A percentile compares a stretch with the other conserved stretches of the same genome.
Conservation (phyloP, 2,329 filamentous ascomycete genomes). For the Cordyceps cicadae region DNA sequence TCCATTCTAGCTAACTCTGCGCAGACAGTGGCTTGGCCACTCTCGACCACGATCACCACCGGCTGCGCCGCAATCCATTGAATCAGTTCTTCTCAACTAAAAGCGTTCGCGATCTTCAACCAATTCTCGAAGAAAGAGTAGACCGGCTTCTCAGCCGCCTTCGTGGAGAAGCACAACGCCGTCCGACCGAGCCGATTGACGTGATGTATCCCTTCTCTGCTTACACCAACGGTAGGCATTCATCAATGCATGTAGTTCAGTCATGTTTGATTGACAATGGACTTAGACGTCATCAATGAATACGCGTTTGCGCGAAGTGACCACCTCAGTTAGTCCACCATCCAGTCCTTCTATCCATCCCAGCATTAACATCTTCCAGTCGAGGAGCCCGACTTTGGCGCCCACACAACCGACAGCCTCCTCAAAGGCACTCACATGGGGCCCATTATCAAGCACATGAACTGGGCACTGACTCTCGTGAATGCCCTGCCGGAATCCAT, state of each 20-base stretch:
- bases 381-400: conserved; percentile 27
- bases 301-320: conserved; percentile 30
- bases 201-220: conserved; percentile 31
- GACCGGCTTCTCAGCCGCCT: conserved; percentile 26
- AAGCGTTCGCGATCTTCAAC: conserved; percentile 30
- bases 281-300: conserved; percentile 31
- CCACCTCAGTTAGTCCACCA: conserved; percentile 20
- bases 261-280: not conserved
- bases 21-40: conserved; percentile 28
- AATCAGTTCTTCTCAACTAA: conserved; percentile 30
- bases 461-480: conserved; percentile 27
- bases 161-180: conserved; percentile 20
- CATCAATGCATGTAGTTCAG: not conserved
- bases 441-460: conserved; percentile 28
- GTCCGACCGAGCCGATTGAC: conserved; percentile 23
- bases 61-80: conserved; percentile 26
- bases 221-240: conserved; percentile 27
- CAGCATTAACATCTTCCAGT: conserved; percentile 17
- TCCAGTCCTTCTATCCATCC: not conserved
- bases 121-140: conserved; percentile 29
- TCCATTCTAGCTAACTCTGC: conserved; percentile 14
- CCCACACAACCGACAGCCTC: conserved; percentile 27
- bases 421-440: conserved; percentile 31
- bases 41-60: conserved; percentile 26
- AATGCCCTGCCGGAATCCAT: conserved; percentile 28